Percentiles rank a stretch among this genome's conserved stretches.
These are phyloP conservation scores for Vitis hybrid DNA, from an alignment of 177 flowering plant species.

Conservation along the genomic window DNA sequence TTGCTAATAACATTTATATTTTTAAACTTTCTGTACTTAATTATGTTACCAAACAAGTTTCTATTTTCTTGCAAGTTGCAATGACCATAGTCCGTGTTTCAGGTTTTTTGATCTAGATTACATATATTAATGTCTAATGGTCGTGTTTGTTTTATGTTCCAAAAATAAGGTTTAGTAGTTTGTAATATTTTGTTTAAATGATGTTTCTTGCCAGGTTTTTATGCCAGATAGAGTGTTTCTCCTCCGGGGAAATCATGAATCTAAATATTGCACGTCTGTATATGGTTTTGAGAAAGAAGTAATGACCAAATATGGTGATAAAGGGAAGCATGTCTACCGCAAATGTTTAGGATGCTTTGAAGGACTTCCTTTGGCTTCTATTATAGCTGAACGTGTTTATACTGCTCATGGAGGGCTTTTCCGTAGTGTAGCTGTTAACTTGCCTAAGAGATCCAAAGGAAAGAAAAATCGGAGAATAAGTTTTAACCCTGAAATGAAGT, in stretches of 20 bases:
- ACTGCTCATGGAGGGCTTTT: constrained; percentile 99
- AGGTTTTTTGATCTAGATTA: no score
- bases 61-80: no score
- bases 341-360: constrained; percentile 95
- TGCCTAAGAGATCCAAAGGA: constrained; percentile 63
- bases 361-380: constrained; percentile 89
- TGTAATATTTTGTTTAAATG: constrained; percentile 1
- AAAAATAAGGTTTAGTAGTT: neutral
- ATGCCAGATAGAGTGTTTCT: constrained; percentile 85
- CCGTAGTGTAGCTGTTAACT: constrained; percentile 48
- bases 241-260: constrained; percentile 97
- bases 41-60: no score
- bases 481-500: constrained; percentile 29
- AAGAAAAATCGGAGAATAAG: constrained; percentile 61
- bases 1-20: no score
- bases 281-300: constrained; percentile 99
- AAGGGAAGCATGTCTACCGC: constrained; percentile 86
- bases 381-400: constrained; percentile 75
- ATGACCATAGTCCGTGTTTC: no score
- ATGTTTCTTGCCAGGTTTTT: constrained; percentile 44
- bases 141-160: no score
- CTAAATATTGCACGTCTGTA: constrained; percentile 90
- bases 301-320: constrained; percentile 69
- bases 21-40: no score
- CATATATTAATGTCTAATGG: no score